Evolutionary conservation across 164 flowering plant species (phyloP).

Genomic region (Magnolia changhungtana): DNA sequence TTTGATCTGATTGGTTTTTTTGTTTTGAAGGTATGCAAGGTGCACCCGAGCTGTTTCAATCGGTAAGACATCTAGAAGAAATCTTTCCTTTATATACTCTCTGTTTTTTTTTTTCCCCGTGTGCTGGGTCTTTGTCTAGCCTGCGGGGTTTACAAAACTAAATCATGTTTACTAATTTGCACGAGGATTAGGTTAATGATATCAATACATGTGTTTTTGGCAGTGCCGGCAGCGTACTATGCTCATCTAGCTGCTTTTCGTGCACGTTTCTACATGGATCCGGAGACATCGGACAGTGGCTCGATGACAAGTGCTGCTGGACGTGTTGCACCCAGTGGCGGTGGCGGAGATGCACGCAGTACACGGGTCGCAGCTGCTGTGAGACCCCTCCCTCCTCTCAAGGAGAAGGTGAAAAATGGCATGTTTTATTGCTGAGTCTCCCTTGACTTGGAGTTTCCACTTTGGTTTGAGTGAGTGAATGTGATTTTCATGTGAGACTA

Average conservation of each 20-base stretch:
- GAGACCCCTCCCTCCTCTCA: slow-evolving; percentile 60
- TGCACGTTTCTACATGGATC: slow-evolving; percentile 83
- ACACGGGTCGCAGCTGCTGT: slow-evolving; percentile 53
- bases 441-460: no score
- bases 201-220: neutral
- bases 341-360: slow-evolving; percentile 28
- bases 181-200: neutral
- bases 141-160: neutral
- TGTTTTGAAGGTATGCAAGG: slow-evolving; percentile 58
- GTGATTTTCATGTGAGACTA: no score
- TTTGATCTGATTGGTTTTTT: neutral
- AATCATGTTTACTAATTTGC: neutral
- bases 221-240: slow-evolving; percentile 82
- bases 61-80: slow-evolving; percentile 30
- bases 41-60: slow-evolving; percentile 80
- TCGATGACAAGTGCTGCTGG: slow-evolving; percentile 48
- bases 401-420: slow-evolving; percentile 66
- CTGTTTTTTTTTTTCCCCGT: neutral
- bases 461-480: no score
- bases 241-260: slow-evolving; percentile 78
- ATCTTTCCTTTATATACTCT: neutral
- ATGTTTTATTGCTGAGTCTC: slow-evolving; percentile 57
- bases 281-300: slow-evolving; percentile 67
- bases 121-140: neutral
- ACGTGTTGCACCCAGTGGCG: slow-evolving; percentile 26